Evolutionary conservation across 345 rosid genomes (phyloP), one percentile per base, ranked within the genome.

Genomic region (Murraya paniculata): DNA sequence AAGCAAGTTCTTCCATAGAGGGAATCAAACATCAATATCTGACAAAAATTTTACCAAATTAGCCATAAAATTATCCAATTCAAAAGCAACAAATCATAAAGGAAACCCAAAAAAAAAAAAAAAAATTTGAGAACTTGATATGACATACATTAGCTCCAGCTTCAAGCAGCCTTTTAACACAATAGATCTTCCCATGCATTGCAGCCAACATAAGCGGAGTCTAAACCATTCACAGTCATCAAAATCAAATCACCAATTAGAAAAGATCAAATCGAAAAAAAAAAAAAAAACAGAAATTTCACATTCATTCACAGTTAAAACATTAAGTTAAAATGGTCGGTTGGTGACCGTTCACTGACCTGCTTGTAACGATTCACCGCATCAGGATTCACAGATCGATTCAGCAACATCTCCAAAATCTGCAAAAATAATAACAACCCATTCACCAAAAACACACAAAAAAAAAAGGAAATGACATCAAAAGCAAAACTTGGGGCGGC

Each of bases 141-240:
- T 50, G 59, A 58, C 92, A 71, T 88, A 96, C 99, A 89, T 97
- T 94, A 82, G 98, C 99, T 71, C 98, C 99, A 27, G 96, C 97
- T 86, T 89, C 93, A 64, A 95, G 82, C 71, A 97, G 94, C 88
- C 87, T 94, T 85, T 88, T 82, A 85, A 97, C 85, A 74, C 98
- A 97, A 36, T 81, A 75, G 80, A 91, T 91, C 84, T 88, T 97
- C 33, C 99, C 99, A 75, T 91, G 89, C 98, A 97, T 97, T 76
- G 98, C 98, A 73, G 99, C 98, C 69, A 97, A 78, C 99, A 94
- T 97, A 64, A 97, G 91, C 16, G 99, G 99, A 79, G 98, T 91
- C 99, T 97, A 73, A 73, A 68, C 71, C 81, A 78, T 57, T 64
- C 66, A 61, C 25, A 79, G 71, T 66, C 41, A 79, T 21, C 68